Base-by-base conservation (phyloP, 129 eudicot genomes). In the Calendula officinalis region DNA sequence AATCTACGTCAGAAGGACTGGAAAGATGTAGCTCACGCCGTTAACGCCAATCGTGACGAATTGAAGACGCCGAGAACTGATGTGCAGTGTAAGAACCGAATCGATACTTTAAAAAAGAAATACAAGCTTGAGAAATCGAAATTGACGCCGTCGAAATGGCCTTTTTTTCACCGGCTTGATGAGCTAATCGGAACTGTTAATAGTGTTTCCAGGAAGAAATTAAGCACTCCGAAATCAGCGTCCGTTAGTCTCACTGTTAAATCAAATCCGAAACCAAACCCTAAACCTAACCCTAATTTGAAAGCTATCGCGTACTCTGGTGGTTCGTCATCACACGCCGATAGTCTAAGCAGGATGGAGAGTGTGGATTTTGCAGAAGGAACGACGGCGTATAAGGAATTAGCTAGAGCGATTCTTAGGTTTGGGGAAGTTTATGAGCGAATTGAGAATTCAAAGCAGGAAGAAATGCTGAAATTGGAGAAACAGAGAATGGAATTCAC, bases 21-120 rank as follows among this genome's bases (percentile, higher is more conserved):
- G 88, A 59, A 45, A 37, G 85, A 78, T 44, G 88, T 82, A 9
- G 78, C 85, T 14, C 64, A 69, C 48, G 73, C 81, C 12, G 92
- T 82, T 32, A 84, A 81, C 75, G 62, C 75, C 35, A 70, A 56
- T 34, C 75, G 80, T 1, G 61, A 70, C 46, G 46, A 15, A 7
- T 42, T 8, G 11, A 84, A 81, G 73, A 56, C 76, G 3, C 84
- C 67, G 2, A 69, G 80, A 27, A 74, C 91, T 1, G 87, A 81
- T 45, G 71, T 78, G 3, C 91, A 84, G 78, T 84, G 91, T 43
- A 84, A 81, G 73, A 84, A 84, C 39, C 79, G 84, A 51, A 72
- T 81, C 66, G 84, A 81, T 37, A 84, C 87, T 0, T 51, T 81
- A 57, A 81, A 81, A 74, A 84, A 84, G 78, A 84, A 81, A 69